Base-by-base conservation (phyloP, 768 basidiomycete species). In the Tricholoma flavovirens region DNA sequence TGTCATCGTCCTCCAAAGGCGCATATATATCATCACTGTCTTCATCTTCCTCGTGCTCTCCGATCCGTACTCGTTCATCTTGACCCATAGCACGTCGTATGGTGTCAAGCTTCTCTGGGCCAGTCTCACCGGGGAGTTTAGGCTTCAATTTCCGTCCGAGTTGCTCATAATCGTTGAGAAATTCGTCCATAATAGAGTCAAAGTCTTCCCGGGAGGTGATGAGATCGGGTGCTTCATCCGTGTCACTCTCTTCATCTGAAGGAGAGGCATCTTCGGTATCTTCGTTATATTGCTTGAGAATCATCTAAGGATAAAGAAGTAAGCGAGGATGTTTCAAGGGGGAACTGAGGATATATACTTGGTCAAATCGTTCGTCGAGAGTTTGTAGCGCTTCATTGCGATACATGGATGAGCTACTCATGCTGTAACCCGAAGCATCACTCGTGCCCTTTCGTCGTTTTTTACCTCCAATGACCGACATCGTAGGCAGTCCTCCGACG, bases 401-500 rank as follows among this genome's bases (percentile, higher is more conserved):
- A 73, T 83, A 90, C 90, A 98, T 93, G 12, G 93, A 93, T 3
- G 93, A 93, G 64, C 92, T 94, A 69, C 90, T 96, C 94, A 99
- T 98, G 67, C 89, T 92, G 77, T 96, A 96, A 11, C 92, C 94
- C 19, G 91, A 93, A 8, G 91, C 93, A 59, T 93, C 88, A 51
- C 90, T 93, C 0, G 84, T 77, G 3, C 84, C 86, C 62, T 85
- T 85, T 60, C 84, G 77, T 66, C 88, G 75, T 65, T 84, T 81
- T 72, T 84, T 83, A 56, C 88, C 87, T 14, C 93, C 88, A 49
- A 86, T 77, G 55, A 96, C 88, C n/a, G 86, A 83, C 61, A 93
- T 79, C 24, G 66, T 66, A 10, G 87, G 88, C 8, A 98, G 71
- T 2, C 80, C 82, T 0, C 86, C 84, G 26, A 99, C 69, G 0